Evolutionary conservation across 2,329 filamentous ascomycete genomes (phyloP), one percentile per base, ranked within the genome.

Genomic region (Monilinia aucupariae): DNA sequence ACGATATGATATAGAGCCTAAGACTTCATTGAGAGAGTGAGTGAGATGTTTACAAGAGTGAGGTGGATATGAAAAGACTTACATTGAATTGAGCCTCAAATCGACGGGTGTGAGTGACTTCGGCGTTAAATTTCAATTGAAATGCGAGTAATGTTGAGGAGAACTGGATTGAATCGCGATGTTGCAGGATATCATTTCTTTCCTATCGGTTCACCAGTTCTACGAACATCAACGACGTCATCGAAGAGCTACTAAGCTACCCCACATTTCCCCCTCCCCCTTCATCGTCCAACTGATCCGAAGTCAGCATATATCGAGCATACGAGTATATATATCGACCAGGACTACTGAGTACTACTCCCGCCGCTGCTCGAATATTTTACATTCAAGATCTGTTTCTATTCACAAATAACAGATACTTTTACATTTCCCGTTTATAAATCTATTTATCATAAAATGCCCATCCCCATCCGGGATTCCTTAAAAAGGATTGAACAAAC

Each of bases 391-490:
- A n/a, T 10, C 41, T n/a, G 37, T 45, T n/a, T 3, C 27, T 30
- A 6, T 30, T 45, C 4, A 45, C 9, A n/a, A 45, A 45, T n/a
- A n/a, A 45, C 17, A 43, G 5, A 45, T 45, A 45, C 41, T 47
- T 34, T 27, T 48, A n/a, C 54, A 56, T 56, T 56, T 34, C 27
- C 47, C 54, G 25, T 56, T 7, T 56, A 22, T 25, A 47, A 8
- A 20, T 41, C 27, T 27, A 34, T 56, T 47, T 34, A 34, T 56
- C 54, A 47, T 47, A 30, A 56, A 34, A 56, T 56, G 4, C 3
- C n/a, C 27, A 37, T 56, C 3, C 3, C n/a, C 27, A 37, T 56
- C 3, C 9, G 17, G 2, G 5, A 34, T 45, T 13, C n/a, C 20
- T 13, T 3, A 56, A 22, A 17, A 56, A 32, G 30, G 12, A 9